Conservation (phyloP, 2,329 filamentous ascomycete species). For the Pyrenophora graminea region DNA sequence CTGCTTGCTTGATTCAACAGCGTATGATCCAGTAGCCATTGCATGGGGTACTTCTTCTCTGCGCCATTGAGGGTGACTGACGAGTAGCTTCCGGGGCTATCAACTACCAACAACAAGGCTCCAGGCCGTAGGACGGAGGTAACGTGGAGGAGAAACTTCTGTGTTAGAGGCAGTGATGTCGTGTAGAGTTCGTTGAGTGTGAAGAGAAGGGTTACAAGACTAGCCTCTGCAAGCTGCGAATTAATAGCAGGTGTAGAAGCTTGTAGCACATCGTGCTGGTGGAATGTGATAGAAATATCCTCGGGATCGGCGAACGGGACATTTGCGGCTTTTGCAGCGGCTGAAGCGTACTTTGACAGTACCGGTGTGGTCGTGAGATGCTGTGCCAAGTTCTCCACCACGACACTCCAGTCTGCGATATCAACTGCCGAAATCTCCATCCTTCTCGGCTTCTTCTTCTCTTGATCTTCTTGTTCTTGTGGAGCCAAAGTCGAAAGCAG, state of each 20-base stretch:
- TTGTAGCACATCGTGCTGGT: conserved; percentile 57
- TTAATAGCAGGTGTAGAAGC: conserved; percentile 45
- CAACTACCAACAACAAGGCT: conserved; percentile 79
- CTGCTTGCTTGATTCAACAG: conserved; percentile 54
- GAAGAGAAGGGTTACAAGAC: conserved; percentile 82
- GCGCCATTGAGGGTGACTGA: conserved; percentile 67
- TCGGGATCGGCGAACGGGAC: conserved; percentile 39
- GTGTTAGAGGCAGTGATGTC: conserved; percentile 73
- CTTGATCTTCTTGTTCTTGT: conserved; percentile 2
- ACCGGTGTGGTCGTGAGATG: conserved; percentile 58
- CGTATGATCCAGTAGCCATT: conserved; percentile 86
- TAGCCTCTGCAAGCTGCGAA: conserved; percentile 32
- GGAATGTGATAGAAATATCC: conserved; percentile 49
- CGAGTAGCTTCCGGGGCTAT: conserved; percentile 92
- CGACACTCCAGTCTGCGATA: conserved; percentile 74
- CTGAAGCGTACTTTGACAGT: conserved; percentile 55
- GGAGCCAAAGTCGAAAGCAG: conserved; percentile 27
- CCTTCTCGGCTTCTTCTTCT: background rate
- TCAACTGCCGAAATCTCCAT: conserved; percentile 70
- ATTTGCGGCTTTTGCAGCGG: conserved; percentile 50
- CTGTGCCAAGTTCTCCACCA: conserved; percentile 63
- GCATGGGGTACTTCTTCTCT: conserved; percentile 82
- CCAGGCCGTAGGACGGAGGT: conserved; percentile 62
- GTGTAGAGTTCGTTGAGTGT: conserved; percentile 95
- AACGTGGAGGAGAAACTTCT: conserved; percentile 72